A percentile compares a stretch with the other conserved stretches of the same genome.
These are phyloP conservation scores for Lipomyces mesembrius DNA, from an alignment of 805 yeast species.

Conservation along the genomic window DNA sequence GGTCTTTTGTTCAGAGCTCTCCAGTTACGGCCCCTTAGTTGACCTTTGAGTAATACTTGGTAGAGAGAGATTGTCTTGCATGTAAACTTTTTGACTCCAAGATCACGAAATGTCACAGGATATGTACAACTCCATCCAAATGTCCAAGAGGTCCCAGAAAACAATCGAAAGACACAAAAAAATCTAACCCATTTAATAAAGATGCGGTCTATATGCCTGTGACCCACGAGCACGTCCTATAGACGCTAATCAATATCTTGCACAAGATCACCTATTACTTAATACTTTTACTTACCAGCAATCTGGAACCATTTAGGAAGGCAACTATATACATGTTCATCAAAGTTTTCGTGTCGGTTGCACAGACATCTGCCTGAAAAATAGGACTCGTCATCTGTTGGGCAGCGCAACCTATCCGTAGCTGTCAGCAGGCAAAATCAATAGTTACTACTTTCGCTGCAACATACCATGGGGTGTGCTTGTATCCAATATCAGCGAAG, in stretches of 20 bases:
- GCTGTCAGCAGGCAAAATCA: slow-evolving; percentile 62
- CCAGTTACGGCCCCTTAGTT: no score
- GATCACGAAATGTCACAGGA: background rate
- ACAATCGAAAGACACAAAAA: background rate
- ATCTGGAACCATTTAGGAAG: slow-evolving; percentile 39
- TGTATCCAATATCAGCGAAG: slow-evolving; percentile 65
- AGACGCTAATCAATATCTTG: background rate
- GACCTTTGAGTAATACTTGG: no score
- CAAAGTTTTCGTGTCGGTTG: slow-evolving; percentile 37
- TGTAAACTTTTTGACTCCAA: background rate
- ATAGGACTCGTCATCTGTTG: slow-evolving; percentile 36
- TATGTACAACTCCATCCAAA: background rate
- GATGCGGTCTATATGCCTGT: slow-evolving; percentile 25
- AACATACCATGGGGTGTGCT: slow-evolving; percentile 55
- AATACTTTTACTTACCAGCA: slow-evolving; percentile 9
- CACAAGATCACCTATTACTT: background rate
- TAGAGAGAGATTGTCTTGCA: background rate
- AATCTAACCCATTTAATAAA: background rate
- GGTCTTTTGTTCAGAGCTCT: background rate
- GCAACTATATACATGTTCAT: slow-evolving; percentile 39
- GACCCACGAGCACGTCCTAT: slow-evolving; percentile 37
- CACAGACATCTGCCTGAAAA: slow-evolving; percentile 37
- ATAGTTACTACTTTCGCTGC: background rate
- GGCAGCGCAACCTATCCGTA: slow-evolving; percentile 51
- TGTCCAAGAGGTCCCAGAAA: background rate